Evolutionary conservation across 2,329 filamentous ascomycete genomes (phyloP).

Genomic region (Phyllosticta citriasiana): DNA sequence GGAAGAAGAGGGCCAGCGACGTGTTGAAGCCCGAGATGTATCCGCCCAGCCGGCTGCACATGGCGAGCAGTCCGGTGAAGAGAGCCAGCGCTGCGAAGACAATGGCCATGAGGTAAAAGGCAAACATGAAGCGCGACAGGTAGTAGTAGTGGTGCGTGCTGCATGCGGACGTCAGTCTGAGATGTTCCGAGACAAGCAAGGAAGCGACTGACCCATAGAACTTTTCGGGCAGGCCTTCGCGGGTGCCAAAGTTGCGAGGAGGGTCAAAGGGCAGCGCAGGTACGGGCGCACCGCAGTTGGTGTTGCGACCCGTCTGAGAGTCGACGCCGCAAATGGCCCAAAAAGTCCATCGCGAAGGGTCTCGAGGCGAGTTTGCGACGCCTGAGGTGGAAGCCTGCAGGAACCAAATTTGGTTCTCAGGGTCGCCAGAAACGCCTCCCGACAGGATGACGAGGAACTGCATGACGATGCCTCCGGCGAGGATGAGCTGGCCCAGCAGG

Average conservation of each 20-base stretch:
- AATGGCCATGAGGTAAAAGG: conserved; percentile 76
- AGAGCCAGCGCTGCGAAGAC: conserved; percentile 65
- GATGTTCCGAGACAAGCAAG: background rate
- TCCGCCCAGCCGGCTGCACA: conserved; percentile 60
- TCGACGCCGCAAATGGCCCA: conserved; percentile 67
- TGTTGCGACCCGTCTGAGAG: conserved; percentile 39
- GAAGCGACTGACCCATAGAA: conserved; percentile 42
- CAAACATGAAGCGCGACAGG: conserved; percentile 86
- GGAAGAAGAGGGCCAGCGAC: conserved; percentile 56
- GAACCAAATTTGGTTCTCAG: conserved; percentile 73
- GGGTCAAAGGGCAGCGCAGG: conserved; percentile 59
- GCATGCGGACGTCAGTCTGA: background rate
- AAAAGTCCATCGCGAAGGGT: conserved; percentile 76
- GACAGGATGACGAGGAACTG: conserved; percentile 58
- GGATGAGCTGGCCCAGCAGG: conserved; percentile 49
- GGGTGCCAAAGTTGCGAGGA: conserved; percentile 50
- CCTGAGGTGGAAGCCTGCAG: conserved; percentile 65
- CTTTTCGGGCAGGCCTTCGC: conserved; percentile 39
- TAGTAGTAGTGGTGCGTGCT: conserved; percentile 60
- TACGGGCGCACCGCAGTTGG: conserved; percentile 52
- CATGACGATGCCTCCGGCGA: conserved; percentile 52
- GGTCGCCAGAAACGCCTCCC: conserved; percentile 44
- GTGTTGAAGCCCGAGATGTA: conserved; percentile 53
- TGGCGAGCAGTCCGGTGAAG: conserved; percentile 57
- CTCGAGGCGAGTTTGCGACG: conserved; percentile 53